phyloP scores from a whole-genome alignment of 2,329 filamentous ascomycete genomes.

The Diplocarpon mali region DNA sequence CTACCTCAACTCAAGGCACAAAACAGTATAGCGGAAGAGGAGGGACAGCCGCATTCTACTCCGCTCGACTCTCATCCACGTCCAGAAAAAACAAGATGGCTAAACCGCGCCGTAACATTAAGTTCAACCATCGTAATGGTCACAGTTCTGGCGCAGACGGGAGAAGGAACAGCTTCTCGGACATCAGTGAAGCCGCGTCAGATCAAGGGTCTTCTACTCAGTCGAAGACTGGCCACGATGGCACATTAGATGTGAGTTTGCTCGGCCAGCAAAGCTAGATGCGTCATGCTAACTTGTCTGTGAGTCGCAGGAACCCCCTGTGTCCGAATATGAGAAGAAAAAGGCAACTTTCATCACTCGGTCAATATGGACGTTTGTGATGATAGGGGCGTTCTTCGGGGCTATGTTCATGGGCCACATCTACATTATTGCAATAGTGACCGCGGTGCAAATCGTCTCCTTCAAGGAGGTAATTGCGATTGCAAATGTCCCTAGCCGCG shows the following conservation, averaged over 20 bases:
- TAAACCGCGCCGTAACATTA: conserved; percentile 41
- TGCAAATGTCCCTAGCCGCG: conserved; percentile 83
- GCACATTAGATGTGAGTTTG: conserved; percentile 27
- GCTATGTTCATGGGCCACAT: conserved; percentile 94
- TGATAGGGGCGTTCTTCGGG: conserved; percentile 88
- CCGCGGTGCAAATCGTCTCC: conserved; percentile 86
- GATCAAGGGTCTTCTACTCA: conserved; percentile 24
- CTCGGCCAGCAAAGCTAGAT: not conserved
- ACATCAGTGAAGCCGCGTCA: conserved; percentile 51
- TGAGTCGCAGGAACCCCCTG: conserved; percentile 21
- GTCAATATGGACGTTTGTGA: conserved; percentile 95
- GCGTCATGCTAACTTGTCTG: conserved; percentile 15
- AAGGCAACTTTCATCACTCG: conserved; percentile 95
- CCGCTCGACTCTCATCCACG: not conserved
- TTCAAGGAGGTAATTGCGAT: conserved; percentile 99
- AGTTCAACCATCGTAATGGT: conserved; percentile 34
- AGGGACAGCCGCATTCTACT: conserved; percentile 3
- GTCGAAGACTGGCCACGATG: conserved; percentile 26
- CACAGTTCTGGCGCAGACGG: conserved; percentile 24
- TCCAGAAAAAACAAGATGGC: conserved; percentile 29
- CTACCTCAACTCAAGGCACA: not conserved
- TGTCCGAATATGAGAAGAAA: conserved; percentile 91
- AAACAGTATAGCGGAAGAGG: conserved; percentile 6
- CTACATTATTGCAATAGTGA: conserved; percentile 90
- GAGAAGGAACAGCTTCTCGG: conserved; percentile 60